Percentiles rank a stretch among this genome's conserved stretches.
These are phyloP conservation scores for Ceratobasidium sp. DNA, from an alignment of 1,284 basidiomycete species.

Conservation along the genomic window DNA sequence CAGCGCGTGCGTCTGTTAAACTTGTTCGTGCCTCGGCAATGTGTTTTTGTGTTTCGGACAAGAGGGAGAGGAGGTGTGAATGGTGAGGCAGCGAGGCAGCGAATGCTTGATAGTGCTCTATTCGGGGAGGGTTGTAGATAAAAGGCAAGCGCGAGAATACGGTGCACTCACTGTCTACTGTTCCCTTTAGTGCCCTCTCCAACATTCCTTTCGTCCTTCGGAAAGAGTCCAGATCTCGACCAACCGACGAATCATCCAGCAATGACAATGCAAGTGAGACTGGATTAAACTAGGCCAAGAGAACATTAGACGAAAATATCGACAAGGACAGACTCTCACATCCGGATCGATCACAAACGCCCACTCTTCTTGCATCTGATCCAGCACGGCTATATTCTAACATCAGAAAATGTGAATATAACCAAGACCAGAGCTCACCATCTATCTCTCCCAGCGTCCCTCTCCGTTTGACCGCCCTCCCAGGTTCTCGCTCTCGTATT, in stretches of 20 bases:
- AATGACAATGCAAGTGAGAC: constrained; percentile 89
- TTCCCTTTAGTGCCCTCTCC: constrained; percentile 79
- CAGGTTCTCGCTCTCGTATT: constrained; percentile 69
- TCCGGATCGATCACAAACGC: constrained; percentile 85
- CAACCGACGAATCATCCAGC: constrained; percentile 72
- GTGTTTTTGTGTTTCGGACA: constrained; percentile 75
- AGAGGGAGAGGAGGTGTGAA: constrained; percentile 72
- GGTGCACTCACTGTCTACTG: constrained; percentile 74
- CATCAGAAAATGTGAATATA: neutral
- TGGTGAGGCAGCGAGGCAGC: constrained; percentile 90
- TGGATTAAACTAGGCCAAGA: constrained; percentile 79
- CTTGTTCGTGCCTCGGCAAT: constrained; percentile 72
- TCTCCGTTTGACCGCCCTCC: constrained; percentile 44
- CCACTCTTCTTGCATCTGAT: constrained; percentile 89
- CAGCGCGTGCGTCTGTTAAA: constrained; percentile 81
- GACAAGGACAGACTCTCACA: constrained; percentile 57
- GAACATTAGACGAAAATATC: constrained; percentile 36
- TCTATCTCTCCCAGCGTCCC: constrained; percentile 50
- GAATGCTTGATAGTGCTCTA: constrained; percentile 90
- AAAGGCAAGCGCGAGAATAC: constrained; percentile 45
- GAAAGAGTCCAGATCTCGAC: constrained; percentile 78
- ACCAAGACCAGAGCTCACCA: constrained; percentile 42
- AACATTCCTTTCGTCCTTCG: constrained; percentile 75
- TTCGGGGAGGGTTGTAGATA: constrained; percentile 49
- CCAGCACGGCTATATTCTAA: constrained; percentile 68